A percentile compares a stretch with the other conserved stretches of the same genome.
Conservation (phyloP, 345 rosid genomes). For the Odontarrhena argentea region DNA sequence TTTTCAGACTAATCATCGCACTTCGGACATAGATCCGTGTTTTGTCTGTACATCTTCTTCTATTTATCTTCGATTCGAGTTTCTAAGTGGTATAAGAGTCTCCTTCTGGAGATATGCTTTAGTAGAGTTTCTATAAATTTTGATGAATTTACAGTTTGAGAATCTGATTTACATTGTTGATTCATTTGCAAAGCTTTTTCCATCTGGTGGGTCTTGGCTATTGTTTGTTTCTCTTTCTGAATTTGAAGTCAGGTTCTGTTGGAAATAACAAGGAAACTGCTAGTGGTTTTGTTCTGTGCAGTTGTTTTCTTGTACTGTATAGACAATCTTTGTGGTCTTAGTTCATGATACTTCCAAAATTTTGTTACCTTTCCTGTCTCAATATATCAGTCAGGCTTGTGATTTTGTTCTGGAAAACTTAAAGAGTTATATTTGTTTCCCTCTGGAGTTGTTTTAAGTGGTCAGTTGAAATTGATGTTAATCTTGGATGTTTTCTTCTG, state of each 20-base stretch:
- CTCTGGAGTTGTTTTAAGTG: no score
- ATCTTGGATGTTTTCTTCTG: conserved; percentile 19
- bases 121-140: background rate
- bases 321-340: conserved; percentile 9
- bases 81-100: background rate
- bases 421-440: no score
- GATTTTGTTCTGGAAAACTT: background rate
- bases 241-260: background rate
- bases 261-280: background rate
- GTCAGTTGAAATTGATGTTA: conserved; percentile 1
- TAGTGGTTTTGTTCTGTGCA: background rate
- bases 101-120: background rate
- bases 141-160: background rate
- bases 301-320: background rate
- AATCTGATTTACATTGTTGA: conserved; percentile 12
- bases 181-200: conserved; percentile 1
- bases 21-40: conserved; percentile 34
- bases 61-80: no score
- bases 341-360: background rate
- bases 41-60: conserved; percentile 4
- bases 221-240: background rate
- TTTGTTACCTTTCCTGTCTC: background rate
- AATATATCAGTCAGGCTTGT: background rate
- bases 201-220: conserved; percentile 6
- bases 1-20: conserved; percentile 4